Percentiles rank a stretch among this genome's conserved stretches.
phyloP scores from a whole-genome alignment of 805 yeast species.

The Babjeviella inositovora region DNA sequence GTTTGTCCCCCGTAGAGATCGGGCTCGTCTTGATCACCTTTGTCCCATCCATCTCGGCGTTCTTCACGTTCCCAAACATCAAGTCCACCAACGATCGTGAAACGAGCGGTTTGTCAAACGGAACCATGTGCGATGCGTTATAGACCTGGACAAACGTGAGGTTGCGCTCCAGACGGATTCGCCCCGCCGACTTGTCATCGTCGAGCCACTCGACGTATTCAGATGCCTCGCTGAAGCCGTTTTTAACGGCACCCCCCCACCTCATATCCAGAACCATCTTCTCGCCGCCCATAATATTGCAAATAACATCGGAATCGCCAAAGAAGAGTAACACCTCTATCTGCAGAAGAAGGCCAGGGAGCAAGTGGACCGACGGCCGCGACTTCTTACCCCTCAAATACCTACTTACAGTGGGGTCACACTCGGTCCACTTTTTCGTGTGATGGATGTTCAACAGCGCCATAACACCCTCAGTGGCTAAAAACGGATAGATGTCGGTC shows the following conservation, averaged over 20 bases:
- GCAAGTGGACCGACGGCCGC: slow-evolving; percentile 41
- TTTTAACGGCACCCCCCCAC: slow-evolving; percentile 38
- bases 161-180: slow-evolving; percentile 37
- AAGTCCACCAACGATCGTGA: slow-evolving; percentile 59
- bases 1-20: neutral
- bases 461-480: slow-evolving; percentile 26
- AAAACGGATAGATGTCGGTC: slow-evolving; percentile 27
- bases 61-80: slow-evolving; percentile 14
- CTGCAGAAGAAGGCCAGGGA: slow-evolving; percentile 49
- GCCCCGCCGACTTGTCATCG: slow-evolving; percentile 18
- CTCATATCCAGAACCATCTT: slow-evolving; percentile 40
- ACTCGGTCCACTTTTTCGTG: slow-evolving; percentile 53
- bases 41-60: slow-evolving; percentile 5
- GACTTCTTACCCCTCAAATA: slow-evolving; percentile 34
- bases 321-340: slow-evolving; percentile 60
- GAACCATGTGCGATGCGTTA: slow-evolving; percentile 89
- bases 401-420: slow-evolving; percentile 42
- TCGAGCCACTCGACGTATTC: slow-evolving; percentile 22
- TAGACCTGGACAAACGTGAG: slow-evolving; percentile 60
- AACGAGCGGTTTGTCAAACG: slow-evolving; percentile 59
- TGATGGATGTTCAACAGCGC: slow-evolving; percentile 30
- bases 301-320: slow-evolving; percentile 81
- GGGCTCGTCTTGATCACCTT: slow-evolving; percentile 1
- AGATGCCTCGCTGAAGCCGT: slow-evolving; percentile 28
- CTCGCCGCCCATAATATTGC: slow-evolving; percentile 70